Evolutionary conservation across 169 alveolate genomes (phyloP), one percentile per base, ranked within the genome.

Genomic region (Besnoitia besnoiti): DNA sequence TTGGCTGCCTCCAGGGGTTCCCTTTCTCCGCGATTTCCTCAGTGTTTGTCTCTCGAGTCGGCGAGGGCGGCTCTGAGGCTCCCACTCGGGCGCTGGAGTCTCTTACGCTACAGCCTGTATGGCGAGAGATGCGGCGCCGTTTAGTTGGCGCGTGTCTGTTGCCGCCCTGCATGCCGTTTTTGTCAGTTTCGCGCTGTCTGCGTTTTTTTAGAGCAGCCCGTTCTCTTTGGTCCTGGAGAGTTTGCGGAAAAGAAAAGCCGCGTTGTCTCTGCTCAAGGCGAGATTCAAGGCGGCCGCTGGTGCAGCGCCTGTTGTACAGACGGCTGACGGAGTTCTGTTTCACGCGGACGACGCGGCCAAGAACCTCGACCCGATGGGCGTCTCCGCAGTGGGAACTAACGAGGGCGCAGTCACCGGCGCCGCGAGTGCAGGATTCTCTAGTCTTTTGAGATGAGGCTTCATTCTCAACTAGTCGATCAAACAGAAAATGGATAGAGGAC

Each of bases 211-310:
- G 87, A 44, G 37, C 87, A 77, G 35, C 40, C 87, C 87, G 40
- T 77, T 77, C 40, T 7, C 87, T 24, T 24, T 77, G 0, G 59
- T 77, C 16, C 87, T 40, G 40, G 87, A 77, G 59, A 42, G 40
- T 39, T 77, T 77, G 59, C 55, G 87, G 19, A 77, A 42, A 37
- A 51, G 87, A 21, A 77, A 77, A 39, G 87, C 87, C 10, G 87
- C 61, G 33, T 37, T 77, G 33, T 37, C 87, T 0, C 59, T 77
- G 49, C 87, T 77, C 4, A 77, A 39, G 59, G 87, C 87, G 59
- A 24, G 87, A 40, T 77, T 77, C 87, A 77, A 77, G 30, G 87
- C 55, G 2, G 87, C 87, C 10, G 87, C 47, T 39, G 87, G 87
- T 10, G 87, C 87, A 0, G 87, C 87, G 10, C 87, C 87, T 21